Percentiles rank a stretch among this genome's conserved stretches.
Conservation (phyloP, 331 rosid species). For the Dryas integrifolia region DNA sequence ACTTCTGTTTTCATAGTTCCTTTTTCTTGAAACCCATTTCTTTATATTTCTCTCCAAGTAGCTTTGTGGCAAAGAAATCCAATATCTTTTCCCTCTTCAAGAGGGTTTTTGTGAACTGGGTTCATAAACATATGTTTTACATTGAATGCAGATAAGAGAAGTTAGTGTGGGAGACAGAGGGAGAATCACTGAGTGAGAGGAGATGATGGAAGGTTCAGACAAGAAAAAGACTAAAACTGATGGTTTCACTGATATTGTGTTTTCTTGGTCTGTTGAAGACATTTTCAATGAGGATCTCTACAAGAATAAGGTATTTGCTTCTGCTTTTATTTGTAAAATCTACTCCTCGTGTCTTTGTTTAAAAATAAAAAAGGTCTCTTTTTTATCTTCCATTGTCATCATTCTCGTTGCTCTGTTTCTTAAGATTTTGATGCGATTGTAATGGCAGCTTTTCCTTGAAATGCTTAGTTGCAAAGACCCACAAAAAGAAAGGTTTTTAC, state of each 20-base stretch:
- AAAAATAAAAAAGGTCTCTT: too few relatives aligned
- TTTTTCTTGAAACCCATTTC: neutral
- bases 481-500: too few relatives aligned
- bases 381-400: neutral
- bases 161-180: neutral
- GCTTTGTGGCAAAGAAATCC: neutral
- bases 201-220: conserved; percentile 34
- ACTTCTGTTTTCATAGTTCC: neutral
- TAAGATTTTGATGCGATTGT: too few relatives aligned
- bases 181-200: neutral
- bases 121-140: neutral
- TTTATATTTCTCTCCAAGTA: too few relatives aligned
- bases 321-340: neutral
- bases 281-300: conserved; percentile 42
- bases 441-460: too few relatives aligned
- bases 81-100: neutral
- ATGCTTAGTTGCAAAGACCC: too few relatives aligned
- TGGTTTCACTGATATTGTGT: conserved; percentile 31
- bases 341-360: neutral
- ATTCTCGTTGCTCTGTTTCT: conserved; percentile 10
- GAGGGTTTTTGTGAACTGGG: neutral
- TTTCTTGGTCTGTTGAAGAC: conserved; percentile 60
- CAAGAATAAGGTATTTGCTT: conserved; percentile 36
- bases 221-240: conserved; percentile 21
- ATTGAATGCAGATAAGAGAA: neutral